Evolutionary conservation across 208 protist genomes (phyloP), one percentile per base, ranked within the genome.

Genomic region (Tritrichomonas foetus): DNA sequence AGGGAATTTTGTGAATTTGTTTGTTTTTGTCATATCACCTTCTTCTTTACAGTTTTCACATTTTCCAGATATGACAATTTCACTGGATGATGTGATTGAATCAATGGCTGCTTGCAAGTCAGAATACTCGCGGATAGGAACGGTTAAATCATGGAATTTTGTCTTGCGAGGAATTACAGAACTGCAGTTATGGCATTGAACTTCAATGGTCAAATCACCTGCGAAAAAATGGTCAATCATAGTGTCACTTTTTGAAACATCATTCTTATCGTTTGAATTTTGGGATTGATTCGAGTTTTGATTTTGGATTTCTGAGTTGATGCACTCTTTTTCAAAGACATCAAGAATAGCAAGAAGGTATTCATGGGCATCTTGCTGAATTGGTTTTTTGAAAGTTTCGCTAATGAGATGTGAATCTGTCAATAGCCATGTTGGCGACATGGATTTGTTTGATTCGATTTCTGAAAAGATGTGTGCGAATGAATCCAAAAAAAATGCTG

Each of bases 341-440:
- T 69, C 64, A 30, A 69, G 11, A 16, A 69, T 11, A 16, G 22
- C 11, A 5, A 69, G 64, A 69, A 69, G 64, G n/a, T 69, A 69
- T 69, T 69, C 64, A 69, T 69, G 64, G n/a, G 64, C 64, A 69
- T 69, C 64, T 69, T 69, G 64, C 27, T 69, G 64, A 69, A 69
- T 69, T 30, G 64, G 64, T 30, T 69, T 69, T 30, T 69, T 69
- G 25, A 69, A 69, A n/a, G 64, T 69, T n/a, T 69, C 64, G 5
- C 64, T 30, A 69, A 69, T 16, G 25, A n/a, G 25, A n/a, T n/a
- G 22, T 69, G 64, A 69, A 69, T 69, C 64, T 16, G 64, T 69
- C n/a, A 69, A 69, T 33, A 69, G n/a, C 64, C 64, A 69, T 5
- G 64, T 69, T 69, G 64, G 64, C 27, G 64, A n/a, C 27, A 69